Evolutionary conservation across 1,284 basidiomycete genomes (phyloP).

Genomic region (Waitea zeae): DNA sequence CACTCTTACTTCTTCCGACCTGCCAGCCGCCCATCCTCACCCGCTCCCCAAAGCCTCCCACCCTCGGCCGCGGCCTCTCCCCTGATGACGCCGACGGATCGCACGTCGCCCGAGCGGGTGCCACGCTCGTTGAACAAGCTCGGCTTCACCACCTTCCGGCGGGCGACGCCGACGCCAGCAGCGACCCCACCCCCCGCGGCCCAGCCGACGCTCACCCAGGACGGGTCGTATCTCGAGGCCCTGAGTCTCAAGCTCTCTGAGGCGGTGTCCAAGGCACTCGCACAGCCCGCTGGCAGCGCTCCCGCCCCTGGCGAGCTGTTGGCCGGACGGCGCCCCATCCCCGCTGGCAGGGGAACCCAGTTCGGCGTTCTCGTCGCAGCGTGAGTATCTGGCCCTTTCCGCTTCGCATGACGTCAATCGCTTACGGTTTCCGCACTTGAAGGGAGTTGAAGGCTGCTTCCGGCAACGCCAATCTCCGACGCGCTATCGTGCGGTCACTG

Average conservation of each 20-base stretch:
- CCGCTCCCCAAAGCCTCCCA: slow-evolving; percentile 19
- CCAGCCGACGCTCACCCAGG: slow-evolving; percentile 35
- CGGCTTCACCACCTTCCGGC: slow-evolving; percentile 36
- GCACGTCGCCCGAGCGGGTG: slow-evolving; percentile 22
- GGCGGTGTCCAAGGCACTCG: slow-evolving; percentile 58
- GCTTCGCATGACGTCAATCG: background rate
- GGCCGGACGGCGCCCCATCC: slow-evolving; percentile 48
- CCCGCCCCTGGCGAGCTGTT: slow-evolving; percentile 27
- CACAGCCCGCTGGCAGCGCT: slow-evolving; percentile 38
- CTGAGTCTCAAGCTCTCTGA: slow-evolving; percentile 62
- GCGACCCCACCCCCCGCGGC: slow-evolving; percentile 14
- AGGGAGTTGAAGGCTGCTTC: slow-evolving; percentile 52
- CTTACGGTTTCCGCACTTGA: slow-evolving; percentile 1
- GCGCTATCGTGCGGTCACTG: slow-evolving; percentile 52
- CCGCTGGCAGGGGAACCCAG: slow-evolving; percentile 44
- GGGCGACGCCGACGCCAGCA: slow-evolving; percentile 20
- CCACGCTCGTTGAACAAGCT: slow-evolving; percentile 36
- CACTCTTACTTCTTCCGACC: slow-evolving; percentile 48
- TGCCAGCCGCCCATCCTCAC: slow-evolving; percentile 42
- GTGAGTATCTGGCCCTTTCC: slow-evolving; percentile 22
- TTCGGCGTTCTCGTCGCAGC: slow-evolving; percentile 49
- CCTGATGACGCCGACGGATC: slow-evolving; percentile 4
- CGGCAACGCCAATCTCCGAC: slow-evolving; percentile 43
- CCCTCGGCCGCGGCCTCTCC: slow-evolving; percentile 9
- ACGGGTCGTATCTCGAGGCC: slow-evolving; percentile 61